Evolutionary conservation across 2,329 filamentous ascomycete species (phyloP).

Genomic region (Alternaria atra): DNA sequence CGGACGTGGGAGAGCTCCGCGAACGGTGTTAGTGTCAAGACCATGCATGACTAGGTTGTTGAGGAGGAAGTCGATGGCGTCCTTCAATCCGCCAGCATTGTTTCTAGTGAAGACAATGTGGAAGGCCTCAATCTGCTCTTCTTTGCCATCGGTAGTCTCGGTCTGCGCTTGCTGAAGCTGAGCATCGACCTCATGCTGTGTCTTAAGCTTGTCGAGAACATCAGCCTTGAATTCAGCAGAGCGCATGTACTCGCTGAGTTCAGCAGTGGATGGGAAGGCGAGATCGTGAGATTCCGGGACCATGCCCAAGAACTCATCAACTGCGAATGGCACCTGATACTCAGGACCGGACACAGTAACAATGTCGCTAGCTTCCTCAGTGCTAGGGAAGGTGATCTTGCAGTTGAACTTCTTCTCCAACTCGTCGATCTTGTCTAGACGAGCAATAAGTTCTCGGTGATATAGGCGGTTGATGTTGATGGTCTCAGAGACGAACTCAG

Average conservation of each 20-base stretch:
- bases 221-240: constrained; percentile 83
- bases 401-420: constrained; percentile 99
- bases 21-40: constrained; percentile 84
- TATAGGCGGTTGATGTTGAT: constrained; percentile 95
- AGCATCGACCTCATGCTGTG: constrained; percentile 90
- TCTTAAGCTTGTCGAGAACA: constrained; percentile 83
- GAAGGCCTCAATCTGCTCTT: constrained; percentile 56
- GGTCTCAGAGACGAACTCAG: constrained; percentile 93
- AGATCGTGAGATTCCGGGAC: constrained; percentile 96
- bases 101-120: constrained; percentile 83
- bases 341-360: constrained; percentile 96
- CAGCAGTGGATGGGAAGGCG: constrained; percentile 77
- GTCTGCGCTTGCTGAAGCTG: constrained; percentile 67
- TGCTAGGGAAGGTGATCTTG: constrained; percentile 98
- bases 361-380: constrained; percentile 94
- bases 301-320: constrained; percentile 97
- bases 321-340: constrained; percentile 96
- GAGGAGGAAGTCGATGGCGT: constrained; percentile 94
- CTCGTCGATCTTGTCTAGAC: constrained; percentile 88
- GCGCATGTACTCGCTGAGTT: constrained; percentile 82
- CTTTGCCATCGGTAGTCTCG: constrained; percentile 53
- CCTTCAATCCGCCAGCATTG: constrained; percentile 92
- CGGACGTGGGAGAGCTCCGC: constrained; percentile 94
- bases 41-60: constrained; percentile 84
- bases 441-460: constrained; percentile 90